Evolutionary conservation across 2,329 filamentous ascomycete species (phyloP).

Genomic region (Drechslerella coelobrocha): DNA sequence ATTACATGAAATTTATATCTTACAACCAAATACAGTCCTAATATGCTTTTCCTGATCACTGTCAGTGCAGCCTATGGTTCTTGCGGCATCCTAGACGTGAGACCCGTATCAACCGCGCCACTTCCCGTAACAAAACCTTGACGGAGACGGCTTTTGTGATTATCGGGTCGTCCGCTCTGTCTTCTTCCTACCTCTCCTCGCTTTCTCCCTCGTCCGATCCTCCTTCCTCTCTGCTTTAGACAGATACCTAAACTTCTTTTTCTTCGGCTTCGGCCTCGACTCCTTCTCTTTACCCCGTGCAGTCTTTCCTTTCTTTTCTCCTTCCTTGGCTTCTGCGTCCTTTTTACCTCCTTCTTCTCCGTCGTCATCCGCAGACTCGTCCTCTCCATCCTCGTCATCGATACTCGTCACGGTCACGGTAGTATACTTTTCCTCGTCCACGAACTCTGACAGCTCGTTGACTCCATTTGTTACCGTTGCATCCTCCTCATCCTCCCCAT

Average conservation of each 20-base stretch:
- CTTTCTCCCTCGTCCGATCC: constrained; percentile 68
- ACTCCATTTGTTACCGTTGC: constrained; percentile 63
- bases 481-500: constrained; percentile 57
- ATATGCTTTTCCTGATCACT: too few species aligned
- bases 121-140: background rate
- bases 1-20: too few species aligned
- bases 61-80: too few species aligned
- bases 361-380: constrained; percentile 51
- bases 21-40: too few species aligned
- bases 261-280: constrained; percentile 75
- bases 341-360: constrained; percentile 57
- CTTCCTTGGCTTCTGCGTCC: constrained; percentile 56
- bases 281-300: constrained; percentile 57
- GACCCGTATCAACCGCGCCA: too few species aligned
- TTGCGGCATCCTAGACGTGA: too few species aligned
- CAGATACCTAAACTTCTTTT: constrained; percentile 92
- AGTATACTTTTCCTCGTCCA: constrained; percentile 94
- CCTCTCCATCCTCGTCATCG: constrained; percentile 65
- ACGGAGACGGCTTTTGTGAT: too few species aligned
- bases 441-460: constrained; percentile 88
- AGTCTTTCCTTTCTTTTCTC: constrained; percentile 44
- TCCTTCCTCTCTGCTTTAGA: constrained; percentile 78
- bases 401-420: constrained; percentile 94
- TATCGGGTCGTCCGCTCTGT: constrained; percentile 16
- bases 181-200: constrained; percentile 71